Conservation (phyloP, 495 filamentous ascomycete species). For the Friedmanniomyces simplex region DNA sequence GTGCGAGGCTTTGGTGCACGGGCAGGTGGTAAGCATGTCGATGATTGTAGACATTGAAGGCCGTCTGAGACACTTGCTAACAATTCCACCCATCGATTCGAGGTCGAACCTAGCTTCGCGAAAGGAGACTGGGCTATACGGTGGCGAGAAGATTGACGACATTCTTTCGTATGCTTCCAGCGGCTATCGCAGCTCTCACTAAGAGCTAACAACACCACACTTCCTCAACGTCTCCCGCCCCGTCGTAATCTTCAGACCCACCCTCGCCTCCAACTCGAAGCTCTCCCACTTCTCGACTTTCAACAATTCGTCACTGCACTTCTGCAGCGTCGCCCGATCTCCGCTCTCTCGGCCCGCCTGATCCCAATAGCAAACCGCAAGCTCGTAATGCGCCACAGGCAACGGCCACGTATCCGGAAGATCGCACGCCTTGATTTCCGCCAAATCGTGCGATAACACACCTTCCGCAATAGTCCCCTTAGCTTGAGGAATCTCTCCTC, state of each 20-base stretch:
- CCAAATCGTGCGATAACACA: constrained; percentile 52
- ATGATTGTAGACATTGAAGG: no score
- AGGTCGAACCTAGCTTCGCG: constrained; percentile 34
- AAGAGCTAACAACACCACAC: constrained; percentile 21
- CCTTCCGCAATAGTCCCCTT: constrained; percentile 49
- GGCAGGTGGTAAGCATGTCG: no score
- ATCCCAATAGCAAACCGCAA: constrained; percentile 73
- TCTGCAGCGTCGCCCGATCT: constrained; percentile 44
- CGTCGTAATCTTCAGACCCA: constrained; percentile 76
- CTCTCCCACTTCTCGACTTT: constrained; percentile 75
- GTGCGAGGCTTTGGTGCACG: constrained; percentile 34
- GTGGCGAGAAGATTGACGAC: constrained; percentile 32
- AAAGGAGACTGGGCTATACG: constrained; percentile 41
- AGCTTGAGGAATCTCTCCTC: constrained; percentile 52
- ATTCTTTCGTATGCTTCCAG: no score
- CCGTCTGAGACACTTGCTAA: no score
- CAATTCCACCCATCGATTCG: no score
- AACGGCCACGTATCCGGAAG: constrained; percentile 62
- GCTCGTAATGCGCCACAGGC: constrained; percentile 79
- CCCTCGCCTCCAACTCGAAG: constrained; percentile 76
- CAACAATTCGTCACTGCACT: constrained; percentile 63
- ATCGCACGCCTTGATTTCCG: constrained; percentile 39
- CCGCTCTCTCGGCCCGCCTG: constrained; percentile 35
- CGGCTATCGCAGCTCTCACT: no score
- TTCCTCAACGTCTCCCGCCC: constrained; percentile 66